Percentiles rank a stretch among this genome's conserved stretches.
Evolutionary conservation across 1,284 basidiomycete species (phyloP).

Genomic region (Fomitopsis pinicola): DNA sequence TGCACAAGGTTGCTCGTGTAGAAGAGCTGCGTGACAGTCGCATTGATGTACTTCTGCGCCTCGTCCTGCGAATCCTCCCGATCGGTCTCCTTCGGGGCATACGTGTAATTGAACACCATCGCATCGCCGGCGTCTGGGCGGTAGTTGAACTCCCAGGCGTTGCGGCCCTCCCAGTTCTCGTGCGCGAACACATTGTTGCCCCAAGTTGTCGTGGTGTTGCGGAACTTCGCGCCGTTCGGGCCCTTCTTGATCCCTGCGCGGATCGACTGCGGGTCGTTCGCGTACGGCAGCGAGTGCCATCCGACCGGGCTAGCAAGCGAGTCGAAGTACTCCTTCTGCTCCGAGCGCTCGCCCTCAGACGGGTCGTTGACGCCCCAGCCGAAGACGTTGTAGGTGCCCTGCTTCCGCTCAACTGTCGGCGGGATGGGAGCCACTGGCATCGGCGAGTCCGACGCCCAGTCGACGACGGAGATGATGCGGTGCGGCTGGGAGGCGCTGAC

Average conservation of each 20-base stretch:
- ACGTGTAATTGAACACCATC: constrained; percentile 69
- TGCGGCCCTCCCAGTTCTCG: constrained; percentile 86
- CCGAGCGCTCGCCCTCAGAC: constrained; percentile 49
- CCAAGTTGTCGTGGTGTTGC: constrained; percentile 77
- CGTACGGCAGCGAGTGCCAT: constrained; percentile 76
- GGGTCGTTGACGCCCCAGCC: constrained; percentile 77
- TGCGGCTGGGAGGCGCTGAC: constrained; percentile 62
- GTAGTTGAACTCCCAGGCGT: constrained; percentile 72
- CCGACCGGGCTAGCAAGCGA: constrained; percentile 77
- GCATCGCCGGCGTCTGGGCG: constrained; percentile 65
- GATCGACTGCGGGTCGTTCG: constrained; percentile 47
- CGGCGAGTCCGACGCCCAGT: constrained; percentile 76
- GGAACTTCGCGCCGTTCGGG: constrained; percentile 35
- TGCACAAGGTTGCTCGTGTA: constrained; percentile 88
- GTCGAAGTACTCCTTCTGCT: constrained; percentile 64
- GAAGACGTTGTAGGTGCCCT: constrained; percentile 68
- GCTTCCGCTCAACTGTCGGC: constrained; percentile 27
- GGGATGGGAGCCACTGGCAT: constrained; percentile 39
- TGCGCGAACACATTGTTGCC: constrained; percentile 92
- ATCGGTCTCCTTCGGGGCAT: constrained; percentile 49
- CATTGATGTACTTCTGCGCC: constrained; percentile 81
- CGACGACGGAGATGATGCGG: constrained; percentile 73
- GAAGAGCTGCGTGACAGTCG: constrained; percentile 86
- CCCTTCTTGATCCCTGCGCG: constrained; percentile 11
- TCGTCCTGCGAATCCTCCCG: constrained; percentile 51